A percentile compares a stretch with the other conserved stretches of the same genome.
phyloP scores from a whole-genome alignment of 352 stramenopile species.

The Thalassiosira oceanica region DNA sequence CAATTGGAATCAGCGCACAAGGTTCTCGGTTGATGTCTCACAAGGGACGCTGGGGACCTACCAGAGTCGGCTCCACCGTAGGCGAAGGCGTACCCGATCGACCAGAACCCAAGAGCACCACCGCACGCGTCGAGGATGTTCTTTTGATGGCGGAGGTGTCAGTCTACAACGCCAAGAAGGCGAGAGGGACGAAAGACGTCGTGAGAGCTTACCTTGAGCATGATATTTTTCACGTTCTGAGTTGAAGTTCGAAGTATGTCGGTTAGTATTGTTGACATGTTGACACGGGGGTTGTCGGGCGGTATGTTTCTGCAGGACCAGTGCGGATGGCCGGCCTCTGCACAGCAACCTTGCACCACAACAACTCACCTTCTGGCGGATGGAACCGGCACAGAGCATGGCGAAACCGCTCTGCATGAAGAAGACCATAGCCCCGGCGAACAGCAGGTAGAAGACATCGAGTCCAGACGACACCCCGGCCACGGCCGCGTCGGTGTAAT shows the following conservation, averaged over 20 bases:
- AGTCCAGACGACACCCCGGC: no score
- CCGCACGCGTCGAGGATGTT: constrained; percentile 82
- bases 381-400: constrained; percentile 74
- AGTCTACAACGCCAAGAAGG: no score
- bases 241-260: no score
- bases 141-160: no score
- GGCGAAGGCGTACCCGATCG: constrained; percentile 79
- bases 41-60: constrained; percentile 3
- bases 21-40: background rate
- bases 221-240: constrained; percentile 84
- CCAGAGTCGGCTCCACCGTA: constrained; percentile 55
- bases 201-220: no score
- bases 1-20: background rate
- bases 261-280: no score
- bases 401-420: constrained; percentile 81
- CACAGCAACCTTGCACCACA: no score
- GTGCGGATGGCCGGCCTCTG: no score
- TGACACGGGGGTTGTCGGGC: no score
- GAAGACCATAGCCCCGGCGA: constrained; percentile 61
- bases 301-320: no score
- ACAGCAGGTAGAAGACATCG: constrained; percentile 67
- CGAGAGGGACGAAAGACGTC: no score
- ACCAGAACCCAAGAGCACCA: constrained; percentile 71
- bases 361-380: constrained; percentile 80
- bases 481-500: no score